Conservation (phyloP, 2,329 filamentous ascomycete genomes). For the Colletotrichum sp. region DNA sequence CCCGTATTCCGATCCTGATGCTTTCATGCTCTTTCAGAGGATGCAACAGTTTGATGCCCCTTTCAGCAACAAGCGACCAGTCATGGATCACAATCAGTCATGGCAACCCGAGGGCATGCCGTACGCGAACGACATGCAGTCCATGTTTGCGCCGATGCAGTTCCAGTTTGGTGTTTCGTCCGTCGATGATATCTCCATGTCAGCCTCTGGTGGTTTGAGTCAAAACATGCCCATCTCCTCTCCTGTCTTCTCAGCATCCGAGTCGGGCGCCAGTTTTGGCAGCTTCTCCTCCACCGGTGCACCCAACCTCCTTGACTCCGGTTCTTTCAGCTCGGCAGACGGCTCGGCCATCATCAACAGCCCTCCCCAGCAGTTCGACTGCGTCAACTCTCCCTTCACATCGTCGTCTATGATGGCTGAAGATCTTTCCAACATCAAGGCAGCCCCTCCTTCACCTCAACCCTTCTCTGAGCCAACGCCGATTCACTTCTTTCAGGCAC, state of each 20-base stretch:
- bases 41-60: conserved; percentile 3
- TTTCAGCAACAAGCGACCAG: conserved; percentile 4
- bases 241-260: not conserved
- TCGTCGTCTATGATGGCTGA: conserved; percentile 1
- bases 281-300: conserved; percentile 19
- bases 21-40: conserved; percentile 5
- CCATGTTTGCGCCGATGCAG: conserved; percentile 17
- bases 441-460: not conserved
- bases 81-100: conserved; percentile 2
- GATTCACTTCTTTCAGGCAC: not conserved
- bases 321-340: conserved; percentile 5
- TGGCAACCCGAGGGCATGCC: not conserved
- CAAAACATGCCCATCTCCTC: conserved; percentile 4
- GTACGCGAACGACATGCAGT: conserved; percentile 8
- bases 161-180: not conserved
- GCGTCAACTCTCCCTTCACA: conserved; percentile 1
- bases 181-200: not conserved
- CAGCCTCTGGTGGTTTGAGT: not conserved
- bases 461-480: conserved; percentile 11
- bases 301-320: conserved; percentile 2
- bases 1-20: conserved; percentile 15
- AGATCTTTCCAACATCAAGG: not conserved
- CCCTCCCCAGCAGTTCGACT: conserved; percentile 5
- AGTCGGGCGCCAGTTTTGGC: conserved; percentile 3
- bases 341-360: not conserved